Evolutionary conservation across 1,139 yeast species (phyloP), one percentile per base, ranked within the genome.

Genomic region (Arxiozyma heterogenica): DNA sequence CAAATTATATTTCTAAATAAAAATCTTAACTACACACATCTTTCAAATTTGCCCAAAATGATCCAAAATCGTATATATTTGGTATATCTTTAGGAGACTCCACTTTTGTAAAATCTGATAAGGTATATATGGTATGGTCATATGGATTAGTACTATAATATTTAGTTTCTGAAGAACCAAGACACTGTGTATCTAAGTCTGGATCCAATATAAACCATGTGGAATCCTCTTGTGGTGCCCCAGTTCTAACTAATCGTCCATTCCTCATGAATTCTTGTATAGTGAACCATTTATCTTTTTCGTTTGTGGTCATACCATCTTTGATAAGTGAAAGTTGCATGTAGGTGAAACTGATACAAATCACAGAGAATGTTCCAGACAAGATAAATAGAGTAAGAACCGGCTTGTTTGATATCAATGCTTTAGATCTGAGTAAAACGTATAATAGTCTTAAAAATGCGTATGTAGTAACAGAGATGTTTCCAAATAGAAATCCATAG

Each of bases 281-380:
- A 22, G 79, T 83, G 27, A 76, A 81, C 98, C 98, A 93, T 68
- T 93, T 93, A 51, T 77, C 81, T 12, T 83, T 74, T 70, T 93
- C 98, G 65, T 87, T 91, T 1, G 96, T 89, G n/a, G 98, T 90
- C 60, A 86, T 86, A 0, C 98, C 98, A 44, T 83, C 75, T 60
- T 80, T 82, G 2, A 88, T 72, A 63, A 83, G 79, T 54, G 81
- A 71, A 23, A 85, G 45, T 59, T 88, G 96, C 58, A 86, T 78
- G 1, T 68, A 71, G 0, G 83, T 65, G 67, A 91, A 91, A 49
- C 82, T 73, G 0, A 71, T 60, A 12, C 83, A 76, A 12, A 89
- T 73, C 0, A 83, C 65, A 12, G 77, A 71, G 56, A 88, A 78
- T 17, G 81, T 64, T 0, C 72, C 63, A 55, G 89, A 81, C 21